phyloP scores from a whole-genome alignment of 345 rosid species.

The Brassica juncea region DNA sequence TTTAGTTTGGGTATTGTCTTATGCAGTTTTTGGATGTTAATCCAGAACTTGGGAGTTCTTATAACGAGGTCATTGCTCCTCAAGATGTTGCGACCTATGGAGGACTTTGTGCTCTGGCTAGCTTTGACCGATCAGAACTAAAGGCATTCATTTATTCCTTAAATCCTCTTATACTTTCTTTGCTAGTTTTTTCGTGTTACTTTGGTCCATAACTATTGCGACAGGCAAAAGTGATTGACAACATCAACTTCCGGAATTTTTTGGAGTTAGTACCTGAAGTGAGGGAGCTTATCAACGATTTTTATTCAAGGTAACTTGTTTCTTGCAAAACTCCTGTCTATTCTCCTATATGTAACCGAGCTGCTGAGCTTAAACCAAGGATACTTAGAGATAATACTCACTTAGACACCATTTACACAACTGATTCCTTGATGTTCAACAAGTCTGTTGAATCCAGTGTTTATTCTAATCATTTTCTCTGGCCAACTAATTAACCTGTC shows the following conservation, averaged over 20 bases:
- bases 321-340: not conserved
- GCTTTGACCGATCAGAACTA: constrained; percentile 90
- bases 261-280: constrained; percentile 98
- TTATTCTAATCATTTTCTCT: not conserved
- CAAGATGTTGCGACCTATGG: constrained; percentile 99
- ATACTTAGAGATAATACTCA: not conserved
- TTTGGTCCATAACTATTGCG: constrained; percentile 35
- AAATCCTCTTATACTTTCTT: not conserved
- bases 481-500: not conserved
- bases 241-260: constrained; percentile 82
- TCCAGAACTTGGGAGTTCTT: constrained; percentile 83
- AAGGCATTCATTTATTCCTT: constrained; percentile 61
- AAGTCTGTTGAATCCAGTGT: constrained; percentile 7
- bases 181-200: not conserved
- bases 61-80: constrained; percentile 91
- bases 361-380: not conserved
- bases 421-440: not conserved
- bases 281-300: constrained; percentile 93
- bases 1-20: constrained; percentile 13
- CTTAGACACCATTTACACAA: not conserved
- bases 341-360: not conserved
- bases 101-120: constrained; percentile 97
- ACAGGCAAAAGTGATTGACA: constrained; percentile 95
- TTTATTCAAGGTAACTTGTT: constrained; percentile 77
- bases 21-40: constrained; percentile 91